phyloP scores from a whole-genome alignment of 495 filamentous ascomycete species.

The Penicillium cosmopolitanum region DNA sequence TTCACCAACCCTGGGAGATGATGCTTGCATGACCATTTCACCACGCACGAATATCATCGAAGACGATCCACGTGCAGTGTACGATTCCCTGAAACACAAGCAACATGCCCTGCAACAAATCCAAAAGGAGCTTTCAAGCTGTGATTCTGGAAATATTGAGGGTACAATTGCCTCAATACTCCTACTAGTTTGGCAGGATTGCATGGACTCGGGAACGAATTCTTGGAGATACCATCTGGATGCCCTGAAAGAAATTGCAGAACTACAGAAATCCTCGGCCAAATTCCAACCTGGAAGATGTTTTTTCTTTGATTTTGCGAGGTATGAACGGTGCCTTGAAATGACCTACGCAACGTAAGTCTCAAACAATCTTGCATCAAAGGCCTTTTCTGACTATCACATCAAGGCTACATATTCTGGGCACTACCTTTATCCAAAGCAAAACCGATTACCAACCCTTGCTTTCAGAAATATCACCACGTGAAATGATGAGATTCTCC shows the following conservation, averaged over 20 bases:
- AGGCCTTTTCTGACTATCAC: not conserved
- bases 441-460: slow-evolving; percentile 16
- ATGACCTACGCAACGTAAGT: slow-evolving; percentile 20
- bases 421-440: slow-evolving; percentile 10
- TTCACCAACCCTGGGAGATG: not conserved
- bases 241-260: slow-evolving; percentile 16
- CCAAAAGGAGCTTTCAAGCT: slow-evolving; percentile 6
- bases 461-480: slow-evolving; percentile 7
- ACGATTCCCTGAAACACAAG: slow-evolving; percentile 22
- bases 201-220: slow-evolving; percentile 23
- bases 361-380: no score
- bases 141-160: slow-evolving; percentile 7
- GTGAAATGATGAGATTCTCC: slow-evolving; percentile 10
- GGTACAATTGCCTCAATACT: slow-evolving; percentile 26
- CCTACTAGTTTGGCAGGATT: slow-evolving; percentile 22
- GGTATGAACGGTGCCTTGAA: slow-evolving; percentile 13
- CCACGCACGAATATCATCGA: not conserved
- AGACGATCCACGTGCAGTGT: not conserved
- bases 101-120: slow-evolving; percentile 17
- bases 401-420: slow-evolving; percentile 14
- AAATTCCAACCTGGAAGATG: not conserved
- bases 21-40: not conserved
- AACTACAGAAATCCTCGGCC: not conserved
- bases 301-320: not conserved
- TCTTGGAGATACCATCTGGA: slow-evolving; percentile 24